Evolutionary conservation across 345 rosid genomes (phyloP).

Genomic region (Crucihimalaya himalaica): DNA sequence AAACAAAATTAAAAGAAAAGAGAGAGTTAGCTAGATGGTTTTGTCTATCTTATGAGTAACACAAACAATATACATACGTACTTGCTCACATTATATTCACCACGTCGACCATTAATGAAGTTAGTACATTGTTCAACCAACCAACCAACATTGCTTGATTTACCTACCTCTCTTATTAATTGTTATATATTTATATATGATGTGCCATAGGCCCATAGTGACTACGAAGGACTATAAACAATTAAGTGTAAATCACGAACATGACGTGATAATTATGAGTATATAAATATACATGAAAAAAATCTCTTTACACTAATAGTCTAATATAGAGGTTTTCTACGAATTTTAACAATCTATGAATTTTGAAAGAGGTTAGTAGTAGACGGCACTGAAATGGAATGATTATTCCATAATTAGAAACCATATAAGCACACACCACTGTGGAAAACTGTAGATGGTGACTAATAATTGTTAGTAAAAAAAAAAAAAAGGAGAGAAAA

Average conservation of each 20-base stretch:
- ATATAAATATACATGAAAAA: background rate
- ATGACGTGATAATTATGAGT: background rate
- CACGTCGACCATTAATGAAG: conserved; percentile 17
- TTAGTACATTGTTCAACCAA: conserved; percentile 20
- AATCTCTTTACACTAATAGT: background rate
- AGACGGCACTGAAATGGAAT: conserved; percentile 27
- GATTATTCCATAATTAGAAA: conserved; percentile 22
- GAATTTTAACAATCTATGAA: background rate
- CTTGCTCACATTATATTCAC: conserved; percentile 22
- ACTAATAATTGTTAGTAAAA: conserved; percentile 1
- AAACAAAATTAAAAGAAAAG: background rate
- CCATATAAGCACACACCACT: background rate
- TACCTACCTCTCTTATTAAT: background rate
- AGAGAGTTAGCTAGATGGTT: background rate
- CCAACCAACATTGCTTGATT: conserved; percentile 33
- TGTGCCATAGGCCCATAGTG: background rate
- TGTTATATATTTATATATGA: background rate
- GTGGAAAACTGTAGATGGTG: background rate
- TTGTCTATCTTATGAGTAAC: conserved; percentile 18
- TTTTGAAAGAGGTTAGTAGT: too few relatives aligned
- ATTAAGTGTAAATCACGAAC: background rate
- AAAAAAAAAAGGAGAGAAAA: background rate
- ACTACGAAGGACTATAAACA: background rate
- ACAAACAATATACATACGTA: conserved; percentile 26
- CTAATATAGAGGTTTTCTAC: too few relatives aligned